Percentiles rank a stretch among this genome's conserved stretches.
These are phyloP conservation scores for Candida albicans DNA, from an alignment of 1,139 yeast genomes.

Conservation along the genomic window DNA sequence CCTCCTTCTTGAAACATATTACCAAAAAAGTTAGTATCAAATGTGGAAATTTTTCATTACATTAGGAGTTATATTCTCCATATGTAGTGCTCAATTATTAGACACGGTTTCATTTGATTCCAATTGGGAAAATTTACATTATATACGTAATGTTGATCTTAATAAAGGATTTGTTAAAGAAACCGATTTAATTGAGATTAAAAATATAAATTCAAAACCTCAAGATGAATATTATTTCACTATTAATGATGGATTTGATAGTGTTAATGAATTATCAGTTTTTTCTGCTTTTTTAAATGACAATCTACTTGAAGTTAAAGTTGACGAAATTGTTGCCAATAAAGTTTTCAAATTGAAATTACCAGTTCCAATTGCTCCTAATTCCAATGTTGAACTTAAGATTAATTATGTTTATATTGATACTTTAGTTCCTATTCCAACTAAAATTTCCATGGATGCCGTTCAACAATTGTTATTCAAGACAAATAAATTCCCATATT, in stretches of 20 bases:
- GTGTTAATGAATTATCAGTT: conserved; percentile 49
- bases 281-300: conserved; percentile 36
- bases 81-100: conserved; percentile 10
- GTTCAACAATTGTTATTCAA: conserved; percentile 59
- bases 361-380: conserved; percentile 69
- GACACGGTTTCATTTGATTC: conserved; percentile 8
- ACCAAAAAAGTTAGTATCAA: not conserved
- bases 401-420: conserved; percentile 56
- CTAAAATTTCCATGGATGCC: conserved; percentile 57
- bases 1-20: not conserved
- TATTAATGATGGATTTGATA: conserved; percentile 47
- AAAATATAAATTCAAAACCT: conserved; percentile 60
- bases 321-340: conserved; percentile 32
- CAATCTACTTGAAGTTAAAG: conserved; percentile 22
- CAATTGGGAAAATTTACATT: conserved; percentile 49
- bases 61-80: conserved; percentile 9
- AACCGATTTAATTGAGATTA: conserved; percentile 52
- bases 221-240: conserved; percentile 55
- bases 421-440: conserved; percentile 62
- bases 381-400: conserved; percentile 48
- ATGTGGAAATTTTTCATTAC: conserved; percentile 11
- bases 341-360: conserved; percentile 47
- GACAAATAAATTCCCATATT: conserved; percentile 57
- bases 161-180: conserved; percentile 68
- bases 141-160: conserved; percentile 59